These are phyloP conservation scores for Oidiodendron maius DNA, from an alignment of 495 filamentous ascomycete genomes.

Conservation along the genomic window DNA sequence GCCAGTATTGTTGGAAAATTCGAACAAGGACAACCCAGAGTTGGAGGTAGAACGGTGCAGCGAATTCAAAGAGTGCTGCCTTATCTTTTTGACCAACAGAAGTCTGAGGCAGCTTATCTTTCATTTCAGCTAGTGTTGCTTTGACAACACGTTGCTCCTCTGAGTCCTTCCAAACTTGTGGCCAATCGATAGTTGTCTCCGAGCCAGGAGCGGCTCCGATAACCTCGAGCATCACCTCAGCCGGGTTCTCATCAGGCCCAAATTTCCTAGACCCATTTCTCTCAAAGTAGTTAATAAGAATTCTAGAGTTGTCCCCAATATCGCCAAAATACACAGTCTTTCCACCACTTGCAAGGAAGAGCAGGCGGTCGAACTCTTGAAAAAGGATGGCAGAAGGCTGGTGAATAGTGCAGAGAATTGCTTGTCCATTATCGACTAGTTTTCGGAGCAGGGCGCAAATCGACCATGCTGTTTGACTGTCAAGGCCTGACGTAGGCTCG, in stretches of 20 bases:
- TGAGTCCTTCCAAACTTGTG: not conserved
- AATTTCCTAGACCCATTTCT: constrained; percentile 64
- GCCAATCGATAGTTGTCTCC: too few relatives aligned
- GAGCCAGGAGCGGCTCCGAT: not conserved
- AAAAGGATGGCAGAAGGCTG: constrained; percentile 85
- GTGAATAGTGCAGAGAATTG: constrained; percentile 86
- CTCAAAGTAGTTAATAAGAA: constrained; percentile 62
- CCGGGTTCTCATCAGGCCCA: constrained; percentile 69
- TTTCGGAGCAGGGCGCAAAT: constrained; percentile 72
- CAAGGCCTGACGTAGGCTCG: constrained; percentile 45
- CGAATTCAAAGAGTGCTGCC: constrained; percentile 73
- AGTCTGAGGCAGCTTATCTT: constrained; percentile 54
- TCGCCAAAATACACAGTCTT: constrained; percentile 72
- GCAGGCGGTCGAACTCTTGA: constrained; percentile 79
- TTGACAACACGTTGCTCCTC: constrained; percentile 61
- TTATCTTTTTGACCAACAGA: constrained; percentile 53
- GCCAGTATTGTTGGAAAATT: not conserved
- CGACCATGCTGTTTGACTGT: constrained; percentile 70
- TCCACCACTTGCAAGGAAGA: constrained; percentile 63
- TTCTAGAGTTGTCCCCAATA: constrained; percentile 59
- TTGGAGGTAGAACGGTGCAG: constrained; percentile 29
- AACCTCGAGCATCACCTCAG: constrained; percentile 86
- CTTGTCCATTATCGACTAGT: constrained; percentile 72
- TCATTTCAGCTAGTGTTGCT: constrained; percentile 67
- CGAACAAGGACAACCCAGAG: not conserved